These are phyloP conservation scores for Mortierella hygrophila DNA, from an alignment of 192 early-diverging fungal genomes.

Conservation along the genomic window DNA sequence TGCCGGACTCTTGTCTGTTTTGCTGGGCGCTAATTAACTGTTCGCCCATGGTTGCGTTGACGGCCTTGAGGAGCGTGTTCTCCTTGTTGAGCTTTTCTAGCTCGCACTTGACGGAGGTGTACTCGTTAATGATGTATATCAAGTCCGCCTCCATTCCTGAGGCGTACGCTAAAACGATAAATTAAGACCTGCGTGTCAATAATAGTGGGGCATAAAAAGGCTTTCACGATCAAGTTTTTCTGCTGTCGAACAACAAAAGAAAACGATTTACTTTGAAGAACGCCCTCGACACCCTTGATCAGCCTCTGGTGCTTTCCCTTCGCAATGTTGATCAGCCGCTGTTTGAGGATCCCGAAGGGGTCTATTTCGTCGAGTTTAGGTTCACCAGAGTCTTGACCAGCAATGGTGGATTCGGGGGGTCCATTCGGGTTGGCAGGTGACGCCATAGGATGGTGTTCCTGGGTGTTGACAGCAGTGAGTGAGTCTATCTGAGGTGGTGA, in stretches of 20 bases:
- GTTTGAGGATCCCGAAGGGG: background rate
- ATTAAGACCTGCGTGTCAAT: background rate
- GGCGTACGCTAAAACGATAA: background rate
- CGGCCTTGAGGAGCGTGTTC: background rate
- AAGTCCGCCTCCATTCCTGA: background rate
- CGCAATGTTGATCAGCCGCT: background rate
- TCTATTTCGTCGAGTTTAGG: background rate
- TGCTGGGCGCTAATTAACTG: background rate
- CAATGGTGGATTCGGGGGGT: background rate
- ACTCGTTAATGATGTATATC: constrained; percentile 1
- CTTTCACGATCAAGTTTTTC: background rate
- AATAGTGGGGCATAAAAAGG: background rate
- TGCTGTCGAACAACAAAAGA: background rate
- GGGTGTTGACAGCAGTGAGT: background rate
- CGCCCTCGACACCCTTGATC: background rate
- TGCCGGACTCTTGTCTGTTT: background rate
- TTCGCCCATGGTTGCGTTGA: background rate
- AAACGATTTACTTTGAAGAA: background rate
- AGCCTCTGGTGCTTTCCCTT: background rate
- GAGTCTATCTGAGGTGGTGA: background rate
- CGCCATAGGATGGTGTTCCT: background rate
- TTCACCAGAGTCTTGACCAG: background rate
- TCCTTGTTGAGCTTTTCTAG: background rate
- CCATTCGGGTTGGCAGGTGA: background rate
- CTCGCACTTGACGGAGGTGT: background rate